These are phyloP conservation scores for Puccinellia tenuiflora DNA, from an alignment of 176 grass and related monocot species.

Conservation along the genomic window DNA sequence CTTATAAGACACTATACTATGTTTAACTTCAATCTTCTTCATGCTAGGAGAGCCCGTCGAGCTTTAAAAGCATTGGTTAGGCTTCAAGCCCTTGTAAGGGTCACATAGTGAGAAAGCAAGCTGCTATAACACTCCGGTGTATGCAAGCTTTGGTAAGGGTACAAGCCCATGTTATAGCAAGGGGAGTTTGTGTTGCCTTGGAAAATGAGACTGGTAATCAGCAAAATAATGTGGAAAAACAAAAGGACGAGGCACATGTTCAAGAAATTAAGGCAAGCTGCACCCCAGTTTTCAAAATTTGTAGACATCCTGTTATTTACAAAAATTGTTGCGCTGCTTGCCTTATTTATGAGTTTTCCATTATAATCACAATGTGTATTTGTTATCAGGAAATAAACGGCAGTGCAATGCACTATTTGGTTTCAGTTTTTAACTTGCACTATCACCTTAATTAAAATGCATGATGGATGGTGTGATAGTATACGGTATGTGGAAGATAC, in stretches of 20 bases:
- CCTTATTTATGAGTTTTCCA: background rate
- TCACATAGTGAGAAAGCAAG: conserved; percentile 95
- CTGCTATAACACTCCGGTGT: conserved; percentile 75
- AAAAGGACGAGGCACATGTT: conserved; percentile 37
- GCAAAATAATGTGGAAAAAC: conserved; percentile 37
- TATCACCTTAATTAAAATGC: conserved; percentile 29
- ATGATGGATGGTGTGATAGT: conserved; percentile 95
- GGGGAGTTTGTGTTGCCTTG: conserved; percentile 70
- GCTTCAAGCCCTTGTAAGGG: conserved; percentile 91
- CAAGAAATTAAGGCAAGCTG: conserved; percentile 70
- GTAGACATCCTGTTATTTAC: background rate
- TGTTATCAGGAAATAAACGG: background rate
- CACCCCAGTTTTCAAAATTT: background rate
- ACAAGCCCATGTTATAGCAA: conserved; percentile 84
- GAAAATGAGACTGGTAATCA: conserved; percentile 73
- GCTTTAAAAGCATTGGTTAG: conserved; percentile 85
- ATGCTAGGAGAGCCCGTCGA: conserved; percentile 85
- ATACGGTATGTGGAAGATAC: conserved; percentile 88
- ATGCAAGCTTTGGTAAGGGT: conserved; percentile 80
- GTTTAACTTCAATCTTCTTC: conserved; percentile 30
- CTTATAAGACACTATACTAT: background rate
- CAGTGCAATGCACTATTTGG: background rate
- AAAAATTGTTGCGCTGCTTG: background rate
- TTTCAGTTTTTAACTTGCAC: background rate
- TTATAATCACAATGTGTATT: background rate